Evolutionary conservation across 2,329 filamentous ascomycete species (phyloP).

Genomic region (Nakataea oryzae): DNA sequence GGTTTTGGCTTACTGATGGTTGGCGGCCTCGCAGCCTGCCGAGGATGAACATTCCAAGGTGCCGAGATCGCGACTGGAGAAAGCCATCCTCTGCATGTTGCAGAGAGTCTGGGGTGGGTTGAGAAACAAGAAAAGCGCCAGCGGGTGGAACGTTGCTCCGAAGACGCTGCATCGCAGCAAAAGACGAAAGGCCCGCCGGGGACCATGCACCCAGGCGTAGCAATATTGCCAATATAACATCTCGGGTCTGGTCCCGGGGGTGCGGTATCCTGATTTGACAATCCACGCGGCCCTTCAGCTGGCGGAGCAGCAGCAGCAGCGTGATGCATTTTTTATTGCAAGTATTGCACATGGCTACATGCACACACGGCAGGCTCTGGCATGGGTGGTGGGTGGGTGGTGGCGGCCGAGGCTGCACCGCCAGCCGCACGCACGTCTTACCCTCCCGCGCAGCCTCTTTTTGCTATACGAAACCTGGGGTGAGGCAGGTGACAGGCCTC

Average conservation of each 20-base stretch:
- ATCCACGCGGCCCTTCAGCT: background rate
- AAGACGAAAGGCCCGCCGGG: no score
- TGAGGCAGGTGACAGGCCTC: background rate
- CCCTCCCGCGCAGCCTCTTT: background rate
- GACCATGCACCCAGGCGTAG: no score
- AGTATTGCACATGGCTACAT: background rate
- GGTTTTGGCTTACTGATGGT: background rate
- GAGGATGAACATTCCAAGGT: background rate
- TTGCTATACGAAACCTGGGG: background rate
- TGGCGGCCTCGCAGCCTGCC: background rate
- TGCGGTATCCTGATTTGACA: background rate
- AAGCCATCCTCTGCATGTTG: background rate
- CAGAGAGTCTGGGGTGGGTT: background rate
- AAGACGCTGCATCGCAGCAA: no score
- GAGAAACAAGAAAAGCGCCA: background rate
- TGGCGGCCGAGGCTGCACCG: background rate
- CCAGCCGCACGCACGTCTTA: no score
- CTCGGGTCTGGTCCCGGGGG: background rate
- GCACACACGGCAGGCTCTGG: no score
- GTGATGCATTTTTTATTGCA: no score
- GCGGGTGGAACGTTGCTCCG: background rate
- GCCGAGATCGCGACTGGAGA: background rate
- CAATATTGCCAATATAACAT: background rate
- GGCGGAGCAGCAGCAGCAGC: no score
- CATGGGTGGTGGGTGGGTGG: no score